Evolutionary conservation across 1,284 basidiomycete genomes (phyloP), one percentile per base, ranked within the genome.

Genomic region (Ustilago tritici): DNA sequence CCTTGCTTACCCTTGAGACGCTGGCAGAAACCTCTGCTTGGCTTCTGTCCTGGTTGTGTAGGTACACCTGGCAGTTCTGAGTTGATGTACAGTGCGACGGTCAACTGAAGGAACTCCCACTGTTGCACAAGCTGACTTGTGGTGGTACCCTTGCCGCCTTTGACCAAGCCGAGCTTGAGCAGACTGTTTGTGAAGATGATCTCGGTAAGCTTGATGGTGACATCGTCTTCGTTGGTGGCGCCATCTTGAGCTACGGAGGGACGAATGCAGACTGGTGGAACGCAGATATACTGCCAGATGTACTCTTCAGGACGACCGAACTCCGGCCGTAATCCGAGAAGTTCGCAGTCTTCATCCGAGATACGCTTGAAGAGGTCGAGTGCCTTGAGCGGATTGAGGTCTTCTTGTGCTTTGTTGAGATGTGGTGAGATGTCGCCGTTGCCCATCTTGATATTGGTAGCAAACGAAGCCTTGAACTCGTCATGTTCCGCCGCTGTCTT

Each of bases 1-100:
- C 97, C 97, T 87, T 98, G 95, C 87, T 99, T 99, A 52, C 97
- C 97, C 88, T 99, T 99, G 67, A 99, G 89, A 19, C 97, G 93
- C 85, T 99, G 97, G 58, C 98, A 97, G 85, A 99, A 98, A 15
- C 97, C 97, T 69, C 85, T 75, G 52, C 81, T 84, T 31, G 85
- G 85, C 65, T 86, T 86, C 47, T 82, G 79, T 12, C 80, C 81
- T 17, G 82, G 82, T 56, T 78, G 77, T 8, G 72, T 76, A 47
- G 82, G 73, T 9, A 76, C 64, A 53, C 96, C 96, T 4, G 97
- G 97, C 15, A 95, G 90, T 86, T 98, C 95, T 1, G 97, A 98
- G 88, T 99, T 99, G 89, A 99, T 93, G 87, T 99, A 99, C 90
- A 99, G 92, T 0, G 96, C 97, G 19, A 98, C 93, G 35, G 93